Conservation (phyloP, 371 early-diverging fungal species). For the Syncephalastrum monosporum region DNA sequence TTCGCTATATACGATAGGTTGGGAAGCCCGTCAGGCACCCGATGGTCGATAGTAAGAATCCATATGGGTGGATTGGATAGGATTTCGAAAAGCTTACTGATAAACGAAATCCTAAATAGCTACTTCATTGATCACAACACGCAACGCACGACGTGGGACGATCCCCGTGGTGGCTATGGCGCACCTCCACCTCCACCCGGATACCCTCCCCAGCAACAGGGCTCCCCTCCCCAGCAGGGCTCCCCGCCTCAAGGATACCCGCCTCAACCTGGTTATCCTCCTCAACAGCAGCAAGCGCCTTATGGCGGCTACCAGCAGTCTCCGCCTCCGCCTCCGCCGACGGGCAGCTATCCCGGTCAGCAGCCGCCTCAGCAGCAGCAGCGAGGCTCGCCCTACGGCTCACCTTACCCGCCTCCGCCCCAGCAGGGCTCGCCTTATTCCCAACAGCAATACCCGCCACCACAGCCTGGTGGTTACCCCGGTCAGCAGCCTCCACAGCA, state of each 20-base stretch:
- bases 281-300: conserved; percentile 12
- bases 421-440: conserved; percentile 11
- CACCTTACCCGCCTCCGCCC: conserved; percentile 5
- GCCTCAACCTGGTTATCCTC: conserved; percentile 7
- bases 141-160: conserved; percentile 65
- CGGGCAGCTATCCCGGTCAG: conserved; percentile 6
- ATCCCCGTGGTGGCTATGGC: conserved; percentile 28
- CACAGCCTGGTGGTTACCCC: conserved; percentile 4
- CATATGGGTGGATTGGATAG: not conserved
- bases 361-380: conserved; percentile 12
- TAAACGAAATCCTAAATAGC: conserved; percentile 13
- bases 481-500: conserved; percentile 6
- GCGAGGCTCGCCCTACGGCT: conserved; percentile 8
- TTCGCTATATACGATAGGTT: conserved; percentile 22
- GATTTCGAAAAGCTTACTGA: not conserved
- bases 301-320: conserved; percentile 9
- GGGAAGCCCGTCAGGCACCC: conserved; percentile 49
- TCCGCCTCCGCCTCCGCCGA: conserved; percentile 14
- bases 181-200: conserved; percentile 22
- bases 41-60: conserved; percentile 41
- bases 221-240: not conserved
- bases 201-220: conserved; percentile 10
- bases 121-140: conserved; percentile 62
- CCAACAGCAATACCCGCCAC: not conserved
- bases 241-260: conserved; percentile 2